Evolutionary conservation across 495 filamentous ascomycete species (phyloP).

Genomic region (Penicillium coprophilum): DNA sequence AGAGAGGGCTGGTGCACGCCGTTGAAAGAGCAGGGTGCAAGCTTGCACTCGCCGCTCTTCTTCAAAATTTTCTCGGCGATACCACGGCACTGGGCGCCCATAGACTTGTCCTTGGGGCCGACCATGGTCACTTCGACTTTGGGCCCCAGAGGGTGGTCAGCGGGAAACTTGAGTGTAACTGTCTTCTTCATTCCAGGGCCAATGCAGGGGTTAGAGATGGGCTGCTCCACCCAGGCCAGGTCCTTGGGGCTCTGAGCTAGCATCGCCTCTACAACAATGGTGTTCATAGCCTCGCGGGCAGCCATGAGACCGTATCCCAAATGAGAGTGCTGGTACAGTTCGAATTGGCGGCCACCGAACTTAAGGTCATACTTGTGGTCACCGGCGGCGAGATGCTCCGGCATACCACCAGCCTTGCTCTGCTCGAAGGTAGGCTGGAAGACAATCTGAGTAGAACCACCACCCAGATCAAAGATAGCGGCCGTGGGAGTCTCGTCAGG

Average conservation of each 20-base stretch:
- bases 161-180: constrained; percentile 65
- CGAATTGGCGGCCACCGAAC: constrained; percentile 87
- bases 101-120: constrained; percentile 67
- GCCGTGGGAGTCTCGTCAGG: constrained; percentile 87
- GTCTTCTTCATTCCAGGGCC: constrained; percentile 69
- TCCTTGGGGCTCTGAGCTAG: constrained; percentile 47
- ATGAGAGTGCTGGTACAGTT: constrained; percentile 98
- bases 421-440: constrained; percentile 93
- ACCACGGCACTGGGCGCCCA: constrained; percentile 83
- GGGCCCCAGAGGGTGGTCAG: constrained; percentile 60
- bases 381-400: constrained; percentile 77
- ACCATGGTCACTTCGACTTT: constrained; percentile 75
- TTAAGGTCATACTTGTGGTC: constrained; percentile 95
- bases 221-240: constrained; percentile 56
- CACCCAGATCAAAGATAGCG: constrained; percentile 92
- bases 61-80: constrained; percentile 86
- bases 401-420: constrained; percentile 76
- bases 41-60: constrained; percentile 78
- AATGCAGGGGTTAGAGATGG: constrained; percentile 87
- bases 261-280: constrained; percentile 63
- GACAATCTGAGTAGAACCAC: constrained; percentile 96
- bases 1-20: constrained; percentile 92
- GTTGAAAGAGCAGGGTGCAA: constrained; percentile 95
- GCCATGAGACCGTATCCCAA: constrained; percentile 96
- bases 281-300: constrained; percentile 82